Evolutionary conservation across 306 rosid species (phyloP).

Genomic region (Trifolium pratense): DNA sequence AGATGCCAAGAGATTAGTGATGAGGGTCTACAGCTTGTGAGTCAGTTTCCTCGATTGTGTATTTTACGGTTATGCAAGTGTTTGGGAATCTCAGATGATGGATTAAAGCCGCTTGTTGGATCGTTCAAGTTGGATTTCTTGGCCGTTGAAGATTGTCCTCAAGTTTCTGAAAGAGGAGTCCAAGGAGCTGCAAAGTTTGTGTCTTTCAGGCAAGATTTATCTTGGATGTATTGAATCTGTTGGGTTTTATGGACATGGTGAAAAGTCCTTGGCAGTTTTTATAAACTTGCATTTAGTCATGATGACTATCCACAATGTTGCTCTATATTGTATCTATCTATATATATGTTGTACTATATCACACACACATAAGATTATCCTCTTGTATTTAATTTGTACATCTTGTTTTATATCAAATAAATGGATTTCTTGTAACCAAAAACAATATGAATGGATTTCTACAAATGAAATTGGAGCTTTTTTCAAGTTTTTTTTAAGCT

Average conservation of each 20-base stretch:
- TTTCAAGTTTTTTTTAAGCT: background rate
- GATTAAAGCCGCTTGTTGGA: slow-evolving; percentile 77
- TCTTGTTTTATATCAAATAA: slow-evolving; percentile 3
- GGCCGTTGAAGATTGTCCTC: slow-evolving; percentile 88
- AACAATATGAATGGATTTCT: background rate
- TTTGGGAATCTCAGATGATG: slow-evolving; percentile 86
- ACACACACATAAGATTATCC: background rate
- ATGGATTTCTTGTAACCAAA: background rate
- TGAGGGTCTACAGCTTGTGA: slow-evolving; percentile 81
- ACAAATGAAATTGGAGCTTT: background rate
- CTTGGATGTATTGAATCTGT: slow-evolving; percentile 77
- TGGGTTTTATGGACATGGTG: slow-evolving; percentile 17
- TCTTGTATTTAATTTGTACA: slow-evolving; percentile 39
- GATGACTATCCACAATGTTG: slow-evolving; percentile 15
- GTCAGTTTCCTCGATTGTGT: slow-evolving; percentile 64
- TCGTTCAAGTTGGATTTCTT: slow-evolving; percentile 69
- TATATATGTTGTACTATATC: slow-evolving; percentile 13
- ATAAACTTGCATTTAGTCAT: background rate
- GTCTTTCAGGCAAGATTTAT: slow-evolving; percentile 78
- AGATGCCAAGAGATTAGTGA: slow-evolving; percentile 89
- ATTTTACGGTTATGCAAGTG: slow-evolving; percentile 67
- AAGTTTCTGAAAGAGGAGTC: slow-evolving; percentile 77
- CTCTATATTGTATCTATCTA: slow-evolving; percentile 12
- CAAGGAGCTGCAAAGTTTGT: slow-evolving; percentile 73
- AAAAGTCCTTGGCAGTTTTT: slow-evolving; percentile 5